Evolutionary conservation across 2,329 filamentous ascomycete species (phyloP), one percentile per base, ranked within the genome.

Genomic region (Orbilia javanica): DNA sequence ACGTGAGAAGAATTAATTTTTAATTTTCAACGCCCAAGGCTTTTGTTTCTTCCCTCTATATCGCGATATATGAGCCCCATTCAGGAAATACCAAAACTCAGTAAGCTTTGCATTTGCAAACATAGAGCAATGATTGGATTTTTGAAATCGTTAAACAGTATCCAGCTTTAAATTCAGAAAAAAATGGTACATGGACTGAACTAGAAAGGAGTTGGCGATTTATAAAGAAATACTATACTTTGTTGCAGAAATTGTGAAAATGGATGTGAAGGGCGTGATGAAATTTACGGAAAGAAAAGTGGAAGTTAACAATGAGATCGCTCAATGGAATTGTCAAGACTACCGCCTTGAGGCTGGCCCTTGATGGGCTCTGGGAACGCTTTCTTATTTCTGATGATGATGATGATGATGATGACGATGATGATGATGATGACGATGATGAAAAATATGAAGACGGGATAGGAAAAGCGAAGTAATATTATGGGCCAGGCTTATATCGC

Each of bases 281-380:
- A 36, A 75, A 48, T 67, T 75, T 34, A 75, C 64, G 64, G 18
- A 55, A 27, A 42, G 55, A 29, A 22, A 20, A n/a, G 71, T 65
- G 34, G 60, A 70, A 13, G 53, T 70, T 7, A 53, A 63, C 34
- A 75, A 75, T 46, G 71, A 75, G 2, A 75, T 69, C 25, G 39
- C 31, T 25, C 64, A 75, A 44, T 75, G 71, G 71, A 70, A 75
- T 55, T 75, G 65, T 36, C 71, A 75, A 69, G 71, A 70, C 52
- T 75, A 75, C 42, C 62, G 48, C 46, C 57, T 75, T 64, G 71
- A 75, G 48, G 4, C 10, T 10, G 10, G 22, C 68, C 10, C 71
- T 75, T 18, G 71, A 75, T 20, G 68, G 36, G 65, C 72, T 76
- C 55, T 57, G 60, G 25, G 72, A 70, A 11, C 39, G 39, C 44